These are phyloP conservation scores for Suhomyces sp. DNA, from an alignment of 805 yeast species.

Conservation along the genomic window DNA sequence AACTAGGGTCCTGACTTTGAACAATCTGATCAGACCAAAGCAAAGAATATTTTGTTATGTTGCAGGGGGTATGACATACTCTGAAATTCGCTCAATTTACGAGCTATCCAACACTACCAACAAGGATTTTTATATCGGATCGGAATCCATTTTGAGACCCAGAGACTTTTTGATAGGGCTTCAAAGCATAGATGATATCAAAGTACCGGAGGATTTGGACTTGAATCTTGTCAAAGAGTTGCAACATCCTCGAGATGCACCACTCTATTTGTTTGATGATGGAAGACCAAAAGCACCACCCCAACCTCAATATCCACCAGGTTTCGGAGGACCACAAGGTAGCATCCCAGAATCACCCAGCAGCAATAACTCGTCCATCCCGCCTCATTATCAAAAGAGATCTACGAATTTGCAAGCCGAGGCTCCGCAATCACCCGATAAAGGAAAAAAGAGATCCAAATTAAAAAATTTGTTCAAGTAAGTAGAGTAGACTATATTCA, in stretches of 20 bases:
- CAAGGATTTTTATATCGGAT: constrained; percentile 78
- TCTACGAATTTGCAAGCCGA: constrained; percentile 5
- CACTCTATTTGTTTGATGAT: constrained; percentile 40
- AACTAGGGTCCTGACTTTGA: constrained; percentile 5
- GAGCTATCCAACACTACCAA: constrained; percentile 61
- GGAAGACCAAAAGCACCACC: constrained; percentile 17
- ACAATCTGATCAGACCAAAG: constrained; percentile 23
- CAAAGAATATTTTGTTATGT: constrained; percentile 78
- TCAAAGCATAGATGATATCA: constrained; percentile 37
- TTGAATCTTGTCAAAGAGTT: constrained; percentile 33
- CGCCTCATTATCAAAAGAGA: constrained; percentile 28
- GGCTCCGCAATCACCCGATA: constrained; percentile 8
- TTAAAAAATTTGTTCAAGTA: constrained; percentile 45
- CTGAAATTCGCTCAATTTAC: constrained; percentile 74
- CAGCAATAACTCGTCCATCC: constrained; percentile 11
- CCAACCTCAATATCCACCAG: constrained; percentile 15
- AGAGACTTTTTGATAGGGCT: constrained; percentile 44
- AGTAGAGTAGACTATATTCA: not conserved
- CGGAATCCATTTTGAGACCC: constrained; percentile 69
- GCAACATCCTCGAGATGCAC: constrained; percentile 37
- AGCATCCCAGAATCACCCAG: constrained; percentile 5
- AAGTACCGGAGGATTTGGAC: constrained; percentile 41
- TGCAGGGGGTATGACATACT: constrained; percentile 86
- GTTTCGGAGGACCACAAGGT: constrained; percentile 12
- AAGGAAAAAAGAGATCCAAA: constrained; percentile 45